phyloP scores from a whole-genome alignment of 495 filamentous ascomycete genomes.

The Aspergillus sparsus region DNA sequence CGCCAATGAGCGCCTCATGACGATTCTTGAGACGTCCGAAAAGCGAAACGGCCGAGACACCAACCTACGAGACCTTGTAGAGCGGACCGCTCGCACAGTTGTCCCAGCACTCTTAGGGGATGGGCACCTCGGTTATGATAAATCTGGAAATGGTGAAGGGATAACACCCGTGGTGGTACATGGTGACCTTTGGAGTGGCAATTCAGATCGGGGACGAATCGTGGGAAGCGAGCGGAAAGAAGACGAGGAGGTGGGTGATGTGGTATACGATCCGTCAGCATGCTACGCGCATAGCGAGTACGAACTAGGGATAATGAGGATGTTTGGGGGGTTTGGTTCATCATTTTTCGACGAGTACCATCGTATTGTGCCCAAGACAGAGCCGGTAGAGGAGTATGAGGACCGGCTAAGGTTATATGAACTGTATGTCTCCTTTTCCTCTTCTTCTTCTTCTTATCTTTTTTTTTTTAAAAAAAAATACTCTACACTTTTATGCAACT shows the following conservation, averaged over 20 bases:
- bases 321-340: constrained; percentile 88
- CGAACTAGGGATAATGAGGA: constrained; percentile 89
- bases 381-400: constrained; percentile 81
- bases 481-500: too few species aligned
- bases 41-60: constrained; percentile 62
- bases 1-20: constrained; percentile 67
- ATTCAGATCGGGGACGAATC: constrained; percentile 68
- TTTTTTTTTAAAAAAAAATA: not conserved
- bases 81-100: constrained; percentile 59
- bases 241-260: constrained; percentile 63
- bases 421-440: constrained; percentile 57
- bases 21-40: constrained; percentile 60
- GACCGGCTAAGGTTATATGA: constrained; percentile 81
- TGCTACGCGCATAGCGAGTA: constrained; percentile 87
- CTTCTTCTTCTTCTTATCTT: not conserved
- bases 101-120: constrained; percentile 74
- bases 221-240: constrained; percentile 38
- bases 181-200: constrained; percentile 91
- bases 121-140: constrained; percentile 59
- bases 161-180: constrained; percentile 78
- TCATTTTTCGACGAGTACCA: constrained; percentile 78
- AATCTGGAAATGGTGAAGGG: constrained; percentile 43
- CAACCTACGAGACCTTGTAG: constrained; percentile 61
- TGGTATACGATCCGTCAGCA: constrained; percentile 79
- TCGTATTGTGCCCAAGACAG: constrained; percentile 68